These are phyloP conservation scores for Capsicum rhomboideum DNA, from an alignment of 257 asterid genomes.

Conservation along the genomic window DNA sequence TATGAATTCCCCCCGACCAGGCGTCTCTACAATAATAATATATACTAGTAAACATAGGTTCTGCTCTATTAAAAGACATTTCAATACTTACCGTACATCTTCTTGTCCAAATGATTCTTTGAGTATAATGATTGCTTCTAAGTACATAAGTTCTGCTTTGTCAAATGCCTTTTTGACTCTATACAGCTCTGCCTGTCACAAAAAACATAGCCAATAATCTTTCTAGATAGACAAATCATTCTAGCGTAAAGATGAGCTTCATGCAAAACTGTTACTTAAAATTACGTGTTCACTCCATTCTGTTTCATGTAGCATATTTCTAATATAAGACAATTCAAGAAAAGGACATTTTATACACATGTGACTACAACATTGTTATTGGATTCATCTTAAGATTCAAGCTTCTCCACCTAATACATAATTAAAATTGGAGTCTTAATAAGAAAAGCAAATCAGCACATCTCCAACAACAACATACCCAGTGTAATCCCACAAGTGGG, in stretches of 20 bases:
- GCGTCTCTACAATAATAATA: neutral
- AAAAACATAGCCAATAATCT: conserved; percentile 10
- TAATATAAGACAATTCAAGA: neutral
- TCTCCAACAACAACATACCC: no score
- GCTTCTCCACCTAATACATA: neutral
- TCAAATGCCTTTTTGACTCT: conserved; percentile 60
- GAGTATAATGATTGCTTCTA: conserved; percentile 73
- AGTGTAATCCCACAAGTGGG: no score
- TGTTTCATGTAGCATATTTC: neutral
- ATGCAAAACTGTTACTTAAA: no score
- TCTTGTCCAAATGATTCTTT: conserved; percentile 74
- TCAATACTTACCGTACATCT: conserved; percentile 56
- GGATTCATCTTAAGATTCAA: neutral
- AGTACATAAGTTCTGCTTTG: conserved; percentile 83
- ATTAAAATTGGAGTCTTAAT: neutral
- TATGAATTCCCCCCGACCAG: neutral
- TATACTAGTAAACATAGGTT: conserved; percentile 2
- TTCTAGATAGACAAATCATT: neutral
- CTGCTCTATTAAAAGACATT: neutral
- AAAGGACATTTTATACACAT: neutral
- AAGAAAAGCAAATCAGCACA: neutral
- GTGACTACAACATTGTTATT: neutral
- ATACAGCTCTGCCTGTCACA: conserved; percentile 81
- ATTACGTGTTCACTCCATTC: neutral
- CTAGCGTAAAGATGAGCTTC: neutral